Evolutionary conservation across 768 basidiomycete genomes (phyloP).

Genomic region (Lactarius sanguifluus): DNA sequence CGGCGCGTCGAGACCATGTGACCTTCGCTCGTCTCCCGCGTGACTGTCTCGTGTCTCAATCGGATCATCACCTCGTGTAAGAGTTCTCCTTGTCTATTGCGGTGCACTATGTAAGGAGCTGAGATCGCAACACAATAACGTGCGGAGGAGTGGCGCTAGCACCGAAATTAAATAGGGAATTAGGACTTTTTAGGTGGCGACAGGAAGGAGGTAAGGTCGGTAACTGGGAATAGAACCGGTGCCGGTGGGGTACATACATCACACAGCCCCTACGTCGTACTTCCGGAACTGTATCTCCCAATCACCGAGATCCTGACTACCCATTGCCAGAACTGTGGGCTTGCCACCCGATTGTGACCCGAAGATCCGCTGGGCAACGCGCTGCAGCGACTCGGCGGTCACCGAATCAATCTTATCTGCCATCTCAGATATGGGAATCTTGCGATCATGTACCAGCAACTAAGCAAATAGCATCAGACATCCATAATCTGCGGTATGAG

Average conservation of each 20-base stretch:
- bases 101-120: background rate
- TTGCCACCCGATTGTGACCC: conserved; percentile 59
- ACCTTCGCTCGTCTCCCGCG: background rate
- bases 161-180: background rate
- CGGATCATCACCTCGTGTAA: background rate
- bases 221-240: background rate
- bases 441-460: conserved; percentile 85
- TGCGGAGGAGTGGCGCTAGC: background rate
- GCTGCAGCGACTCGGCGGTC: conserved; percentile 63
- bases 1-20: conserved; percentile 19
- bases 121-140: background rate
- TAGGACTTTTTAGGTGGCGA: background rate
- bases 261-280: conserved; percentile 56
- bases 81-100: background rate
- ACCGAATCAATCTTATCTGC: conserved; percentile 80
- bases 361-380: conserved; percentile 77
- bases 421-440: conserved; percentile 90
- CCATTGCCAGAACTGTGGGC: conserved; percentile 83
- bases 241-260: background rate
- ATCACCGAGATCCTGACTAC: conserved; percentile 71
- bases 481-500: background rate
- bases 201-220: background rate
- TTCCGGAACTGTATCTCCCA: conserved; percentile 62
- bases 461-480: conserved; percentile 33
- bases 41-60: background rate